Base-by-base conservation (phyloP, 805 yeast species). In the Saccharomycopsis sp. region DNA sequence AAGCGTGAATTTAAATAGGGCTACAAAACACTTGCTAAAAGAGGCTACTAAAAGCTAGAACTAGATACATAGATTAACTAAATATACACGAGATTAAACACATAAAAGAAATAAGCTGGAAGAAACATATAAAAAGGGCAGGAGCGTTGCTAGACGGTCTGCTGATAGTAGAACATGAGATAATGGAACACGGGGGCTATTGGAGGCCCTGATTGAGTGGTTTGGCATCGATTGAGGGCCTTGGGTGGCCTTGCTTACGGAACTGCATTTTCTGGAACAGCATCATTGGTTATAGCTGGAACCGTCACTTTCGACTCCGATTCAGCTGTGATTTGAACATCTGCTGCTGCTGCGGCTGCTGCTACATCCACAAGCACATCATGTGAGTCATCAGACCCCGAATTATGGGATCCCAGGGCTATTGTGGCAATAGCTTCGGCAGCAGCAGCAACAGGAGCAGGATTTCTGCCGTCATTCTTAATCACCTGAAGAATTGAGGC, bases 401-500 rank as follows among this genome's bases (percentile, higher is more conserved):
- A 12, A 29, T 29, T 29, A 12, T 29, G 38, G 38, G 38, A 29
- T 5, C 38, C 38, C 38, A 29, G 38, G 38, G 38, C 38, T 29
- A 29, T 29, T 7, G 54, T 55, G n/a, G 41, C 42, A 56, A 22
- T 24, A 58, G 47, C 49, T 44, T 44, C 49, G 5, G 49, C 49
- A 44, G 49, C 49, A n/a, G 49, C 22, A 17, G 49, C 55, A 5
- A 22, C 35, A 17, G 55, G 55, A 42, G 17, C 56, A 20, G 51
- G 42, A 19, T 14, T 25, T 55, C 25, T 73, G 63, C 54, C 73
- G 51, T 66, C 65, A 54, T 64, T 66, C 34, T 64, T 62, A 19
- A 69, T 70, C 1, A 77, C 80, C 59, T 80, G 82, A 52, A 79
- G 65, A 54, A 79, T 68, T 0, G 80, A 73, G 35, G 73, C 64